A percentile compares a stretch with the other conserved stretches of the same genome.
Conservation (phyloP, 2,329 filamentous ascomycete genomes). For the Fusarium sp. region DNA sequence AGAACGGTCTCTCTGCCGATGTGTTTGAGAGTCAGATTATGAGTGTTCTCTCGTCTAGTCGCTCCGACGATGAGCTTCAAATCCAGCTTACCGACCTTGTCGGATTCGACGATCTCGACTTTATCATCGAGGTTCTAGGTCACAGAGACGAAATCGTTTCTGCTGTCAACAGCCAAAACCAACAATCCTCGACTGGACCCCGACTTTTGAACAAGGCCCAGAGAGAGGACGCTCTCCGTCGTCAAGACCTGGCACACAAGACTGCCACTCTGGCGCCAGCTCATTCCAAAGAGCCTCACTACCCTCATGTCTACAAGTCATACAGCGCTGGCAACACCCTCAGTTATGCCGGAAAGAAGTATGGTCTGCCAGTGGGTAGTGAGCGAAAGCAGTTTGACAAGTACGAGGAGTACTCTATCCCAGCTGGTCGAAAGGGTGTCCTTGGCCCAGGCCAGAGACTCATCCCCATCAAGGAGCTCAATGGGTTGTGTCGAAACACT, state of each 20-base stretch:
- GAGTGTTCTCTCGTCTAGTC: constrained; percentile 76
- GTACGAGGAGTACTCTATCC: constrained; percentile 91
- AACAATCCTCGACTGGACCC: constrained; percentile 51
- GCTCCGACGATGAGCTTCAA: constrained; percentile 87
- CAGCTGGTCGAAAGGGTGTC: constrained; percentile 82
- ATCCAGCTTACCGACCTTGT: constrained; percentile 89
- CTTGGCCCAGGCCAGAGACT: constrained; percentile 80
- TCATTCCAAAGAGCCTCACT: constrained; percentile 79
- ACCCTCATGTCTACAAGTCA: constrained; percentile 92
- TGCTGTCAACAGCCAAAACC: constrained; percentile 51
- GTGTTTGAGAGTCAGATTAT: constrained; percentile 84
- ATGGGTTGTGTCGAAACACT: constrained; percentile 89
- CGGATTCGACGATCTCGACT: constrained; percentile 92
- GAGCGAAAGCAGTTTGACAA: constrained; percentile 76
- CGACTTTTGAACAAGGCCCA: constrained; percentile 80
- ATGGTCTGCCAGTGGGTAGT: constrained; percentile 82
- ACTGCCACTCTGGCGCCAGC: constrained; percentile 76
- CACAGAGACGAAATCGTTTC: constrained; percentile 77
- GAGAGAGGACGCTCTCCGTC: constrained; percentile 80
- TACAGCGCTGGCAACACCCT: constrained; percentile 89
- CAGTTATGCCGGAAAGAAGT: constrained; percentile 83
- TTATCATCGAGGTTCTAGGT: constrained; percentile 90
- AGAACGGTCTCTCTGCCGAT: constrained; percentile 74
- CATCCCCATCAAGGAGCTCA: constrained; percentile 83
- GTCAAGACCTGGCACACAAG: constrained; percentile 87